A percentile compares a stretch with the other conserved stretches of the same genome.
Evolutionary conservation across 2,329 filamentous ascomycete genomes (phyloP).

Genomic region (Sclerotinia minor): DNA sequence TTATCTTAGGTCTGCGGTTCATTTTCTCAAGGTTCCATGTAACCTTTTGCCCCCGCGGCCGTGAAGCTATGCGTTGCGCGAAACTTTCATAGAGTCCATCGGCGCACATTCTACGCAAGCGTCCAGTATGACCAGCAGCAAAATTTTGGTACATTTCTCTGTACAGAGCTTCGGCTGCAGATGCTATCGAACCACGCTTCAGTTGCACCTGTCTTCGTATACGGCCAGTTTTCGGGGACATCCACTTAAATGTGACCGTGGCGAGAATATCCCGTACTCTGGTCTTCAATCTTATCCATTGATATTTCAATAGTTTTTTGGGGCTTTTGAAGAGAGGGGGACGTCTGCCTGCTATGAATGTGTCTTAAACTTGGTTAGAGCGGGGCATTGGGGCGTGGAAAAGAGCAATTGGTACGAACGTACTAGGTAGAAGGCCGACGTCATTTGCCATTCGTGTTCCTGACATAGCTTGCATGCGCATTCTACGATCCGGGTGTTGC

Average conservation of each 20-base stretch:
- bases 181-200: conserved; percentile 46
- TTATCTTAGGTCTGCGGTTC: conserved; percentile 42
- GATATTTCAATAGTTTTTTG: conserved; percentile 35
- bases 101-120: conserved; percentile 56
- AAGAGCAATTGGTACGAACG: conserved; percentile 10
- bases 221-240: conserved; percentile 26
- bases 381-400: neutral
- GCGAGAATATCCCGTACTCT: conserved; percentile 34
- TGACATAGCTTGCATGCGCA: neutral
- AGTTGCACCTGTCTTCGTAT: conserved; percentile 43
- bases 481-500: conserved; percentile 12
- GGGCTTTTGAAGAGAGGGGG: conserved; percentile 39
- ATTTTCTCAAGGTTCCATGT: conserved; percentile 58
- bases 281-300: conserved; percentile 36
- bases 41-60: conserved; percentile 49
- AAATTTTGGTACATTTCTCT: conserved; percentile 61
- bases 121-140: conserved; percentile 55
- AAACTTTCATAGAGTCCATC: conserved; percentile 54
- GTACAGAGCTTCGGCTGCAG: conserved; percentile 61
- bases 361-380: conserved; percentile 36
- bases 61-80: conserved; percentile 53
- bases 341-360: conserved; percentile 42
- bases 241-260: conserved; percentile 30
- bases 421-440: conserved; percentile 37
- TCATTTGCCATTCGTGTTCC: conserved; percentile 31